Base-by-base conservation (phyloP, 768 basidiomycete genomes). In the Mycena vitilis region DNA sequence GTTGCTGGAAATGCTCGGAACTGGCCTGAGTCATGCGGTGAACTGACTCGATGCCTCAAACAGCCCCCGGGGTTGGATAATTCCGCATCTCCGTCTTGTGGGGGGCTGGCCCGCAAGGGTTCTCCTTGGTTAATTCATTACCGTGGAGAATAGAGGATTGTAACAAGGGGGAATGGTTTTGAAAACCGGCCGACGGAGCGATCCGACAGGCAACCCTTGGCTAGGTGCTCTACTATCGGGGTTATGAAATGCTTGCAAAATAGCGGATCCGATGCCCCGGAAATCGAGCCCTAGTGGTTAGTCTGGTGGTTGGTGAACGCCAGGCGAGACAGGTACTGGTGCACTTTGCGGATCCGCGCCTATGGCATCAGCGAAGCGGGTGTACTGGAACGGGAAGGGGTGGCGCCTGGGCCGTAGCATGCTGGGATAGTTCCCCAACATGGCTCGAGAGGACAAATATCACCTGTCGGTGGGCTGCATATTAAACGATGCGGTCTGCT, bases 321-420 rank as follows among this genome's bases (percentile, higher is more conserved):
- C 56, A 44, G 56, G 56, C 40, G 8, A 57, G 56, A 57, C 56
- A 57, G 56, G 56, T 44, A 57, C 56, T 57, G 56, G 56, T 57
- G 44, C 38, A 57, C 56, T 44, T n/a, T 57, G 56, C 56, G 56
- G 56, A 57, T 57, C 56, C 56, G 22, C 38, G 40, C 56, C 56
- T 57, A 44, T 57, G 56, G 56, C n/a, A 42, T 57, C 40, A 57
- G 56, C 56, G 40, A 57, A 57, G 56, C 56, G 42, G 56, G 56
- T 57, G 56, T 57, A 57, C 56, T 25, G 40, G 40, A 57, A 57
- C 40, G 56, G 56, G 56, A 57, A 57, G 56, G 56, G 56, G 56
- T 57, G 8, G 56, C 40, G 38, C 40, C 42, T 57, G 56, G 56
- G 40, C 40, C 40, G 40, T 57, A 57, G 40, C 56, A 57, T 57